A percentile compares a stretch with the other conserved stretches of the same genome.
phyloP scores from a whole-genome alignment of 305 asterid species.

The Withania somnifera region DNA sequence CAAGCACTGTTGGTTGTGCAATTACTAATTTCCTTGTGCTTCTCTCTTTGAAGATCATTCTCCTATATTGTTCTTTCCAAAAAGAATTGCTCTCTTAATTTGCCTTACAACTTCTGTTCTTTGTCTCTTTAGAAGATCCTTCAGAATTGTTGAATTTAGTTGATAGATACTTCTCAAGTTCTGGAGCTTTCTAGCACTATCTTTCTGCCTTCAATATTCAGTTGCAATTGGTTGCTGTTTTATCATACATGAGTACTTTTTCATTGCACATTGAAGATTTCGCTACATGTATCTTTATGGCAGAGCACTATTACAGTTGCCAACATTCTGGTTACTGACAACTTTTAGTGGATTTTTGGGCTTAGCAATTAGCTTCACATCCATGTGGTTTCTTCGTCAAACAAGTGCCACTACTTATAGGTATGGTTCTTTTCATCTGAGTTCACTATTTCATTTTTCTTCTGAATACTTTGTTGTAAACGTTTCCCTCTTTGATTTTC shows the following conservation, averaged over 20 bases:
- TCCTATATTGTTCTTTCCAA: neutral
- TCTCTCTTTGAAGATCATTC: neutral
- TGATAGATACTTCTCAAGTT: neutral
- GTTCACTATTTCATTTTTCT: neutral
- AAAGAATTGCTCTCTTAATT: neutral
- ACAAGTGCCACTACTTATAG: conserved; percentile 92
- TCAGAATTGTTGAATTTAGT: neutral
- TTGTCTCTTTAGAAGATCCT: neutral
- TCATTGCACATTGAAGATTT: neutral
- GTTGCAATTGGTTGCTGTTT: neutral
- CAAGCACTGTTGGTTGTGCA: neutral
- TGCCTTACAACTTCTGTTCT: neutral
- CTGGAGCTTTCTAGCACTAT: neutral
- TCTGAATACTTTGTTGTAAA: neutral
- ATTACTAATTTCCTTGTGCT: neutral
- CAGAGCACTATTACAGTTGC: conserved; percentile 72
- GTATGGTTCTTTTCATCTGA: conserved; percentile 17
- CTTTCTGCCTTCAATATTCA: neutral
- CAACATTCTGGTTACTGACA: conserved; percentile 62
- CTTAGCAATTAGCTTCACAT: conserved; percentile 81
- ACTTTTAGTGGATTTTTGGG: conserved; percentile 88
- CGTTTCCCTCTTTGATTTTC: neutral
- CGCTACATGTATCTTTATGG: conserved; percentile 6
- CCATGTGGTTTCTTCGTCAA: conserved; percentile 99
- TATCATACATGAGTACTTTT: neutral